Percentiles rank a stretch among this genome's conserved stretches.
Evolutionary conservation across 1,284 basidiomycete species (phyloP).

Genomic region (Naganishia liquefaciens): DNA sequence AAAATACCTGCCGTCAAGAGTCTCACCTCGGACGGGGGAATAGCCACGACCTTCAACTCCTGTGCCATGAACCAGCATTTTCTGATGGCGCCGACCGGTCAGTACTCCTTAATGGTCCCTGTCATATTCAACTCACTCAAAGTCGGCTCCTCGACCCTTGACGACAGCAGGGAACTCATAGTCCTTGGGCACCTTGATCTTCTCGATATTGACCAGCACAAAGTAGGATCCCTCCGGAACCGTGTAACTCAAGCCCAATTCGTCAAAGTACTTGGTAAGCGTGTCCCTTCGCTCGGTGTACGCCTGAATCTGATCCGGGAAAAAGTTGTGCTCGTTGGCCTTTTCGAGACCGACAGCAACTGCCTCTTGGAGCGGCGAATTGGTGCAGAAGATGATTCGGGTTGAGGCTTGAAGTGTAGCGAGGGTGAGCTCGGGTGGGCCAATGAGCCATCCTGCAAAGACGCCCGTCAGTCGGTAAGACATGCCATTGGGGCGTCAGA

Average conservation of each 20-base stretch:
- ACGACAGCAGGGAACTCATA: conserved; percentile 79
- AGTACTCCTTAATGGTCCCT: neutral
- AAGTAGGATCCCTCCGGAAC: conserved; percentile 88
- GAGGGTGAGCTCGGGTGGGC: conserved; percentile 75
- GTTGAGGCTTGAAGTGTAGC: conserved; percentile 88
- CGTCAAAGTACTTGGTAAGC: conserved; percentile 76
- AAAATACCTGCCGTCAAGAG: too few relatives aligned
- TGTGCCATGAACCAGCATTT: conserved; percentile 88
- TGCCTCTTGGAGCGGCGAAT: conserved; percentile 89
- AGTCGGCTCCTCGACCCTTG: conserved; percentile 80
- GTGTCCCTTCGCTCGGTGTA: conserved; percentile 79
- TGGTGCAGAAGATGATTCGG: conserved; percentile 91
- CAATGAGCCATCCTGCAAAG: conserved; percentile 75
- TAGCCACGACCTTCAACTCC: conserved; percentile 83
- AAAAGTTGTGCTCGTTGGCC: conserved; percentile 72
- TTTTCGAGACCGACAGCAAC: conserved; percentile 81
- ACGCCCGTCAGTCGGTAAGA: neutral
- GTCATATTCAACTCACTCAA: conserved; percentile 60
- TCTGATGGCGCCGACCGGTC: conserved; percentile 51
- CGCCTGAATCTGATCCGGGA: conserved; percentile 72
- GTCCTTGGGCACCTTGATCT: conserved; percentile 75
- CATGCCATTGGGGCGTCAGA: too few relatives aligned
- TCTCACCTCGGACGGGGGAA: conserved; percentile 84
- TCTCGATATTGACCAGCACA: conserved; percentile 81
- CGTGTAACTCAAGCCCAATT: conserved; percentile 81